Conservation (phyloP, 345 rosid species). For the Excoecaria cochinchinensis region DNA sequence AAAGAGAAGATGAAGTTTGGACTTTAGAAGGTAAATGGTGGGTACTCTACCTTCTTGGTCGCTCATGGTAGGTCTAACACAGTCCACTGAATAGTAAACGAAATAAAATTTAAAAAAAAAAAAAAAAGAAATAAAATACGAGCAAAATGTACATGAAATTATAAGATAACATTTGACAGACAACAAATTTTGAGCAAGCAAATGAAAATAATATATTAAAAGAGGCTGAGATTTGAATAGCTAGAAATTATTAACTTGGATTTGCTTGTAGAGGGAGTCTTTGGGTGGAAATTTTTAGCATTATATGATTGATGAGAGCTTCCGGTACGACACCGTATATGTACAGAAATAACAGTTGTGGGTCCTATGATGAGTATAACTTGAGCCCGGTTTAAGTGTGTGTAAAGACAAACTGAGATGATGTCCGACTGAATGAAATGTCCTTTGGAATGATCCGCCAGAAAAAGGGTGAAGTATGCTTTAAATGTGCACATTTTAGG, state of each 20-base stretch:
- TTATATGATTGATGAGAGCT: not conserved
- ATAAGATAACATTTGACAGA: slow-evolving; percentile 1
- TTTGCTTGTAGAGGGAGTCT: not conserved
- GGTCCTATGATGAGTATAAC: slow-evolving; percentile 1
- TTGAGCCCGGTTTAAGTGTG: slow-evolving; percentile 8
- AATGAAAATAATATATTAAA: not conserved
- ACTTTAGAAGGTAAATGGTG: slow-evolving; percentile 43
- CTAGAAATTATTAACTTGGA: not conserved
- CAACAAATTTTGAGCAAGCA: not conserved
- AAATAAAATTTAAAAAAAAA: not conserved
- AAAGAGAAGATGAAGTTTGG: not conserved
- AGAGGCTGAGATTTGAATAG: not conserved
- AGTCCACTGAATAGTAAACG: slow-evolving; percentile 15
- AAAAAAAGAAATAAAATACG: not conserved
- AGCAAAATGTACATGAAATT: not conserved
- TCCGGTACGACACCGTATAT: not conserved
- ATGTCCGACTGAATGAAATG: not conserved
- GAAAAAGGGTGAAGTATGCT: slow-evolving; percentile 9
- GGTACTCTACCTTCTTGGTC: slow-evolving; percentile 38
- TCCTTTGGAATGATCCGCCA: not conserved
- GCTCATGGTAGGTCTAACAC: slow-evolving; percentile 19
- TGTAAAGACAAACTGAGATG: slow-evolving; percentile 13
- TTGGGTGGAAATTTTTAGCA: not conserved
- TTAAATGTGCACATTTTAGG: slow-evolving; percentile 3
- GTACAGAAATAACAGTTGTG: not conserved